phyloP scores from a whole-genome alignment of 2,329 filamentous ascomycete genomes.

The Graphium sp. region DNA sequence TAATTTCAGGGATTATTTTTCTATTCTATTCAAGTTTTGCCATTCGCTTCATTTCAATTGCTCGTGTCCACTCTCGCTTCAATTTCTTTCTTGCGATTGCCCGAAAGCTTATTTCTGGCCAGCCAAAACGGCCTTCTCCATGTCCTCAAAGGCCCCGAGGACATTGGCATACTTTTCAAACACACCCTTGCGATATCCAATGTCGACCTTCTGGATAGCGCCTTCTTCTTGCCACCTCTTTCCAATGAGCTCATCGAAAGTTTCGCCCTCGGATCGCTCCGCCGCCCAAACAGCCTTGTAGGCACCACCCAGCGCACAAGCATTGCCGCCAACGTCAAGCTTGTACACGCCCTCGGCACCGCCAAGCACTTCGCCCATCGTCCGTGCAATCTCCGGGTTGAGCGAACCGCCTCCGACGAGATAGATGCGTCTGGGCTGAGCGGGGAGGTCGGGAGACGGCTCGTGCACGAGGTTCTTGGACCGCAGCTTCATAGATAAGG shows the following conservation, averaged over 20 bases:
- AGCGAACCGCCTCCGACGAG: constrained; percentile 84
- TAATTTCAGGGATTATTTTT: not conserved
- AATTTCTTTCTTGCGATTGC: not conserved
- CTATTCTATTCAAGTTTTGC: not conserved
- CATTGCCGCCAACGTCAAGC: constrained; percentile 87
- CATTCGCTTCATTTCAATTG: constrained; percentile 1
- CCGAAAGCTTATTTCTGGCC: constrained; percentile 13
- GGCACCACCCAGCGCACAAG: constrained; percentile 81
- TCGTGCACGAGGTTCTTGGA: constrained; percentile 57
- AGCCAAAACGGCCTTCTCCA: constrained; percentile 50
- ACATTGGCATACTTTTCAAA: constrained; percentile 69
- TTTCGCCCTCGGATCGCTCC: constrained; percentile 51
- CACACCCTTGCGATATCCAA: constrained; percentile 58
- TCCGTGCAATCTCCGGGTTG: constrained; percentile 75
- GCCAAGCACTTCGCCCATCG: constrained; percentile 77
- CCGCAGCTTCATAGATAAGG: constrained; percentile 77
- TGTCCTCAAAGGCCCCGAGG: constrained; percentile 57
- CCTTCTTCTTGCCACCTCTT: constrained; percentile 71
- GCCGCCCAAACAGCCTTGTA: constrained; percentile 94
- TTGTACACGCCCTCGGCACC: constrained; percentile 81
- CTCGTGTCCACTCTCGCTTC: not conserved
- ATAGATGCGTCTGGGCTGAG: constrained; percentile 80
- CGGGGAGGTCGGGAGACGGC: constrained; percentile 40
- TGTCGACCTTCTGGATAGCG: constrained; percentile 66
- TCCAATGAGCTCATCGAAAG: constrained; percentile 78